phyloP scores from a whole-genome alignment of 1,284 basidiomycete genomes.

The Trichosporon sp. region DNA sequence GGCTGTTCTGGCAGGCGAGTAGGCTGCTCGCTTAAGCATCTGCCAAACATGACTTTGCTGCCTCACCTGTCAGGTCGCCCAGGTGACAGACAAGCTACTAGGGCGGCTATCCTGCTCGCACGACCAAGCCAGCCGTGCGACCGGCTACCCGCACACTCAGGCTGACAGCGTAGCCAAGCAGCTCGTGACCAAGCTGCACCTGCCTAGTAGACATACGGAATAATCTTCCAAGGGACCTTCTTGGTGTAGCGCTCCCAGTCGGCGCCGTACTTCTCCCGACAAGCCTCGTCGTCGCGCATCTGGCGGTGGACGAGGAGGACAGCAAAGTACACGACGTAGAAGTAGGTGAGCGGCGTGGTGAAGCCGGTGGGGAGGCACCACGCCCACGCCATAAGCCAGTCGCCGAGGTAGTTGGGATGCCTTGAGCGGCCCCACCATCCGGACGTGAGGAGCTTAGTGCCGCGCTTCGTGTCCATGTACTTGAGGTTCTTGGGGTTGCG shows the following conservation, averaged over 20 bases:
- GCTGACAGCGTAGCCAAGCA: too few species aligned
- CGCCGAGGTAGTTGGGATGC: constrained; percentile 84
- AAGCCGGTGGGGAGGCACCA: constrained; percentile 96
- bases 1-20: too few species aligned
- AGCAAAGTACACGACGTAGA: constrained; percentile 84
- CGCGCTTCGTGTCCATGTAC: constrained; percentile 76
- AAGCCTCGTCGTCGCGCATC: constrained; percentile 84
- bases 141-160: too few species aligned
- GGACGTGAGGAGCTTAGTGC: constrained; percentile 83
- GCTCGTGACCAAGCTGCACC: too few species aligned
- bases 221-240: constrained; percentile 77
- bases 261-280: constrained; percentile 76
- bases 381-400: constrained; percentile 49
- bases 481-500: constrained; percentile 86
- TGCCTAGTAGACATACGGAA: constrained; percentile 62
- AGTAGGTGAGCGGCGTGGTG: constrained; percentile 88
- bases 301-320: constrained; percentile 89
- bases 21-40: too few species aligned
- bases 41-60: too few species aligned
- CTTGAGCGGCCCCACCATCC: constrained; percentile 97
- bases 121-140: too few species aligned
- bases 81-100: too few species aligned
- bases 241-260: constrained; percentile 81
- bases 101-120: too few species aligned
- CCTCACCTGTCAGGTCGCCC: too few species aligned